Evolutionary conservation across 306 rosid species (phyloP).

Genomic region (Pterocarpus macrocarpus): DNA sequence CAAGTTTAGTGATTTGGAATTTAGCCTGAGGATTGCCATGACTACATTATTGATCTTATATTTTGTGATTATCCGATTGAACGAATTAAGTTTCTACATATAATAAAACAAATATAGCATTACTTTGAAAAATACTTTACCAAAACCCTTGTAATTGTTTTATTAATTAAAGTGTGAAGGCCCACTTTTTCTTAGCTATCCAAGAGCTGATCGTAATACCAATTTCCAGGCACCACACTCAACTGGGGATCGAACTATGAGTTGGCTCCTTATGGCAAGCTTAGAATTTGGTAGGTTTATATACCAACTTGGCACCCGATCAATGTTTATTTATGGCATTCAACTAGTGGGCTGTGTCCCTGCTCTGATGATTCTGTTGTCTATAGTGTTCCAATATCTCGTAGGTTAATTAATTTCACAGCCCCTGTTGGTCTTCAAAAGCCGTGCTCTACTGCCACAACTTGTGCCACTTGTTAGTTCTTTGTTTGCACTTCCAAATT

Average conservation of each 20-base stretch:
- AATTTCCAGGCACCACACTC: not conserved
- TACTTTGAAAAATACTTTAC: no score
- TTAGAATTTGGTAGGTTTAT: not conserved
- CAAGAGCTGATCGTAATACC: no score
- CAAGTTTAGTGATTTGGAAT: no score
- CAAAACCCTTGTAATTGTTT: no score
- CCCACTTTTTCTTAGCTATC: no score
- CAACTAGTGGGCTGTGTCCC: not conserved
- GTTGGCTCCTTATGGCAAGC: not conserved
- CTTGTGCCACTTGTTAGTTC: not conserved
- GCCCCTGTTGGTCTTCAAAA: not conserved
- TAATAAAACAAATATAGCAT: no score
- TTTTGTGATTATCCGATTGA: no score
- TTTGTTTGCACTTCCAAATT: not conserved
- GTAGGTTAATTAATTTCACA: not conserved
- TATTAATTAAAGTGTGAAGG: no score
- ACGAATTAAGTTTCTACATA: no score
- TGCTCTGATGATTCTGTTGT: not conserved
- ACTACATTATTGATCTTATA: no score
- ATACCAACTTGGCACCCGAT: constrained; percentile 3
- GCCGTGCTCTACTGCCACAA: not conserved
- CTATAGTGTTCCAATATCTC: not conserved
- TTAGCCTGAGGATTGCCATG: no score
- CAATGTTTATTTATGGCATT: not conserved
- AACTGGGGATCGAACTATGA: not conserved